Conservation (phyloP, 1,284 basidiomycete genomes). For the Malassezia japonica region DNA sequence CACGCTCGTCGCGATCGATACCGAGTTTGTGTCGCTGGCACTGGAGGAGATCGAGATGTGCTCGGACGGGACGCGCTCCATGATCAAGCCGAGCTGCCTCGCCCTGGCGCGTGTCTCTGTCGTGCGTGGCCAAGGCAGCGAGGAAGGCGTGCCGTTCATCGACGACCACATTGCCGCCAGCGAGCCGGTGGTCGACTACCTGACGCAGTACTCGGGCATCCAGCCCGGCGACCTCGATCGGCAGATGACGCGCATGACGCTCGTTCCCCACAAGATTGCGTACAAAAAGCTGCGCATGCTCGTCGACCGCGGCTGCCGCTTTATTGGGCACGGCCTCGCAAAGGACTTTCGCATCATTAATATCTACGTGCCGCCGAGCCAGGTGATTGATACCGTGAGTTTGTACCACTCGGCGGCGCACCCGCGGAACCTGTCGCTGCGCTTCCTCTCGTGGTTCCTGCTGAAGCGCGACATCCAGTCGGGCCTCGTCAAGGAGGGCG, state of each 20-base stretch:
- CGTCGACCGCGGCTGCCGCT: conserved; percentile 89
- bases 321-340: conserved; percentile 96
- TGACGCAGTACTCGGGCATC: conserved; percentile 94
- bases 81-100: conserved; percentile 78
- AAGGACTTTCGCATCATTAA: conserved; percentile 99
- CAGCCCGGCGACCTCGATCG: conserved; percentile 73
- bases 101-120: conserved; percentile 91
- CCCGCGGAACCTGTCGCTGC: conserved; percentile 77
- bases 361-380: conserved; percentile 84
- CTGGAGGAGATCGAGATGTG: conserved; percentile 89
- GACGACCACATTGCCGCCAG: conserved; percentile 96
- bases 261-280: conserved; percentile 87
- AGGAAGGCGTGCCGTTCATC: conserved; percentile 80
- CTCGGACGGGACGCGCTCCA: conserved; percentile 85
- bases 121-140: conserved; percentile 68
- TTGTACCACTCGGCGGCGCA: conserved; percentile 74
- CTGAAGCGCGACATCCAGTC: conserved; percentile 83
- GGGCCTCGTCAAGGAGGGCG: conserved; percentile 49
- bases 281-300: conserved; percentile 95
- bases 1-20: conserved; percentile 85
- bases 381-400: conserved; percentile 94
- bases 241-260: conserved; percentile 67
- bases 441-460: conserved; percentile 88
- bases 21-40: conserved; percentile 94
- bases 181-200: conserved; percentile 86